Percentiles rank a stretch among this genome's conserved stretches.
These are phyloP conservation scores for Ceratocystis smalleyi DNA, from an alignment of 2,329 filamentous ascomycete species.

Conservation along the genomic window DNA sequence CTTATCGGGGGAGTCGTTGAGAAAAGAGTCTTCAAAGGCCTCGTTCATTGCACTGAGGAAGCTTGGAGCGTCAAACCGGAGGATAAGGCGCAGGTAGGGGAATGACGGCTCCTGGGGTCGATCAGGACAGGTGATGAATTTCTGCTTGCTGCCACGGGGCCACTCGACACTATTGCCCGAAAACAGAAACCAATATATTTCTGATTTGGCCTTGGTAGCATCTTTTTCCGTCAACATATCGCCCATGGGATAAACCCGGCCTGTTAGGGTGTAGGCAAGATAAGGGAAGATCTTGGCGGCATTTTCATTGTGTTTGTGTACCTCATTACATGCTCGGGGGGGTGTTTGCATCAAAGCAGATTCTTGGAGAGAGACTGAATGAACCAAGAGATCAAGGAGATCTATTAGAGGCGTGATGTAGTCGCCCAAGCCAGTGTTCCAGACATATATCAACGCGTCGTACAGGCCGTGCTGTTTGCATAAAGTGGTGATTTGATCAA, in stretches of 20 bases:
- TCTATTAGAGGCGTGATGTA: conserved; percentile 85
- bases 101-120: conserved; percentile 56
- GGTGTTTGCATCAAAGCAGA: conserved; percentile 22
- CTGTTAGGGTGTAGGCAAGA: conserved; percentile 77
- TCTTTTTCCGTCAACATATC: conserved; percentile 56
- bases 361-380: conserved; percentile 40
- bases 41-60: conserved; percentile 94
- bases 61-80: conserved; percentile 78
- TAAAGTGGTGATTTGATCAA: conserved; percentile 78
- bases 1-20: conserved; percentile 64
- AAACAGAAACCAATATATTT: conserved; percentile 87
- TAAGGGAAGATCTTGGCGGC: conserved; percentile 91
- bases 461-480: conserved; percentile 89
- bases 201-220: conserved; percentile 62
- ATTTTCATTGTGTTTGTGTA: conserved; percentile 48
- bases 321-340: conserved; percentile 34
- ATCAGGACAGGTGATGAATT: conserved; percentile 44
- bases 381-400: conserved; percentile 53
- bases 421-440: conserved; percentile 80
- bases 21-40: conserved; percentile 85
- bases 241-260: conserved; percentile 80
- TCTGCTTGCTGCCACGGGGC: conserved; percentile 48
- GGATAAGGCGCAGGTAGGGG: conserved; percentile 66
- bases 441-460: conserved; percentile 90
- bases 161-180: conserved; percentile 63